These are phyloP conservation scores for Ophiostoma triangulosporum DNA, from an alignment of 2,329 filamentous ascomycete genomes.

Conservation along the genomic window DNA sequence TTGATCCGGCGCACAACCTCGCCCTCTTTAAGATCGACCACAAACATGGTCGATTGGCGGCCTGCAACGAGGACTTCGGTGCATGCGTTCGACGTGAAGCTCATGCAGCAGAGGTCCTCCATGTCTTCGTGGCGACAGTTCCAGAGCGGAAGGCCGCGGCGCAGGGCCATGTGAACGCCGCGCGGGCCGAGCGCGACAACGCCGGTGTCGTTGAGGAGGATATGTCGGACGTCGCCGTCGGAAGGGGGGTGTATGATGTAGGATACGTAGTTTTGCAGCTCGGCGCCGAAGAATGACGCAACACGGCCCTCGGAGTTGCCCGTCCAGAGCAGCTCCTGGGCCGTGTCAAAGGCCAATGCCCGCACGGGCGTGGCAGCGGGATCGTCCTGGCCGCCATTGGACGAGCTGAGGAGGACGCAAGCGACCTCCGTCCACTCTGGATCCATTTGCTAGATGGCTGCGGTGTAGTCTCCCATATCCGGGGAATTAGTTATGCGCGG, in stretches of 20 bases:
- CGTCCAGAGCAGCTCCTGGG: constrained; percentile 82
- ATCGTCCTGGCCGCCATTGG: constrained; percentile 52
- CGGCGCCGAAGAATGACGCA: constrained; percentile 73
- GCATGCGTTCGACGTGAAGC: constrained; percentile 76
- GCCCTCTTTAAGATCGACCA: constrained; percentile 56
- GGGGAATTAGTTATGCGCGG: neutral
- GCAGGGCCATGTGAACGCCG: constrained; percentile 77
- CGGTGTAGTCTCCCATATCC: constrained; percentile 11
- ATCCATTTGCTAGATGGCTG: constrained; percentile 13
- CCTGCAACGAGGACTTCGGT: constrained; percentile 78
- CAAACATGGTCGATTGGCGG: constrained; percentile 74
- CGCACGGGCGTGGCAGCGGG: constrained; percentile 52
- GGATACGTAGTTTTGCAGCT: constrained; percentile 81
- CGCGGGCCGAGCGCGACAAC: constrained; percentile 72
- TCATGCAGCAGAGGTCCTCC: constrained; percentile 85
- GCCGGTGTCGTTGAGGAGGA: constrained; percentile 83
- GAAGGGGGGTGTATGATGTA: constrained; percentile 62
- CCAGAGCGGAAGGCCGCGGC: constrained; percentile 77
- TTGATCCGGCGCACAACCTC: constrained; percentile 38
- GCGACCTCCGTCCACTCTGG: constrained; percentile 35
- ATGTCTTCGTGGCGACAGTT: constrained; percentile 58
- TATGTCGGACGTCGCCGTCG: constrained; percentile 72
- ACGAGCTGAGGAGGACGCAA: constrained; percentile 65
- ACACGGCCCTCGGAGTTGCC: constrained; percentile 58
- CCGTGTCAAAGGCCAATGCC: constrained; percentile 76